Evolutionary conservation across 2,329 filamentous ascomycete genomes (phyloP), one percentile per base, ranked within the genome.

Genomic region (Phialophora tarda): DNA sequence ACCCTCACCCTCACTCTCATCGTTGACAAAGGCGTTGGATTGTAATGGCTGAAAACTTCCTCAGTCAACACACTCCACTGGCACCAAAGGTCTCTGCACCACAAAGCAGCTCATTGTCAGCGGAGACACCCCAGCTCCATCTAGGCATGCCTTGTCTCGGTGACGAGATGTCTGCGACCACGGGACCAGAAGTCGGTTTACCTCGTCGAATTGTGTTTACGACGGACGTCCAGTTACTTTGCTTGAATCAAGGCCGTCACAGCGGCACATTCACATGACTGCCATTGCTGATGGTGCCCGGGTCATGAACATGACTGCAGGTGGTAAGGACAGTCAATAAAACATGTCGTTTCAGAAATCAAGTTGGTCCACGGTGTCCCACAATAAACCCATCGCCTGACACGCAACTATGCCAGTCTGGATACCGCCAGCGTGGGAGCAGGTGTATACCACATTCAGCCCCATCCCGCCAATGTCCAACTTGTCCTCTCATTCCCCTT

Each of bases 391-490:
- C 53, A 34, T 55, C 32, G 32, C 32, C 14, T 8, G 26, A 32
- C n/a, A 17, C 14, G 2, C 53, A 10, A 23, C 14, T 17, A 32
- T 55, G 24, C 17, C 23, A 54, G 5, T 21, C 3, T 32, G 28
- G 26, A 17, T 32, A 10, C 17, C n/a, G 5, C 17, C n/a, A 21
- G 26, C 10, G 12, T 6, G 3, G 24, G 10, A 4, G n/a, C 12
- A n/a, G 12, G 5, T 11, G 21, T 8, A 12, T 30, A 53, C 12
- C 30, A 38, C 14, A n/a, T 53, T 78, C 71, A 81, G 59, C 75
- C 80, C 80, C 81, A 82, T 63, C 79, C 80, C 38, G 79, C 80
- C 63, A 82, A 74, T 21, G 81, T 82, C 80, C 80, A 82, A 68
- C 80, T 82, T n/a, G 79, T 81, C 59, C 80, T 76, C 72, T 82